Conservation (phyloP, 345 rosid species). For the Viola odorata region DNA sequence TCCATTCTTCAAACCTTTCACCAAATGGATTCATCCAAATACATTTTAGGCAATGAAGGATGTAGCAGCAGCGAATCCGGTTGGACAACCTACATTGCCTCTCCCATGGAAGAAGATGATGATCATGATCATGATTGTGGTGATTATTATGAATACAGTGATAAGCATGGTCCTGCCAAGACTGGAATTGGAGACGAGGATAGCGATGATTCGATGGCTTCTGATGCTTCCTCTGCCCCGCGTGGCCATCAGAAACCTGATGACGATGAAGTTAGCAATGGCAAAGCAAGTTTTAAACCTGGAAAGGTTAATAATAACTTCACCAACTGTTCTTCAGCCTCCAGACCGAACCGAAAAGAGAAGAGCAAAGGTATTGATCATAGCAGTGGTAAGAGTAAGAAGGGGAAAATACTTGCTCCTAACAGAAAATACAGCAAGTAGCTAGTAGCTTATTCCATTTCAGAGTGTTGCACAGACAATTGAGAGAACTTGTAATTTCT, state of each 20-base stretch:
- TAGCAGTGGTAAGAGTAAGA: conserved; percentile 17
- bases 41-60: conserved; percentile 41
- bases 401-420: conserved; percentile 14
- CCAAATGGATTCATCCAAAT: conserved; percentile 30
- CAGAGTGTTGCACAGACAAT: neutral
- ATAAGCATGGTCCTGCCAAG: conserved; percentile 1
- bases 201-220: conserved; percentile 77
- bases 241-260: conserved; percentile 24
- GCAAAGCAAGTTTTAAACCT: conserved; percentile 14
- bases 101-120: conserved; percentile 50
- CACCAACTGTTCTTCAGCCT: conserved; percentile 24
- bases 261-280: conserved; percentile 9
- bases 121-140: conserved; percentile 24
- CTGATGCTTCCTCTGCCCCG: conserved; percentile 74
- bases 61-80: conserved; percentile 85
- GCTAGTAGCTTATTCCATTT: neutral
- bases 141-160: conserved; percentile 9
- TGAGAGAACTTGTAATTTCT: conserved; percentile 2
- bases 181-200: conserved; percentile 20
- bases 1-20: neutral
- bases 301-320: conserved; percentile 21
- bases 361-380: conserved; percentile 9
- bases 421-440: conserved; percentile 23
- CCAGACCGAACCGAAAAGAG: conserved; percentile 24
- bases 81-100: conserved; percentile 64